A percentile compares a stretch with the other conserved stretches of the same genome.
These are phyloP conservation scores for Berberis thunbergii DNA, from an alignment of 164 flowering plant genomes.

Conservation along the genomic window DNA sequence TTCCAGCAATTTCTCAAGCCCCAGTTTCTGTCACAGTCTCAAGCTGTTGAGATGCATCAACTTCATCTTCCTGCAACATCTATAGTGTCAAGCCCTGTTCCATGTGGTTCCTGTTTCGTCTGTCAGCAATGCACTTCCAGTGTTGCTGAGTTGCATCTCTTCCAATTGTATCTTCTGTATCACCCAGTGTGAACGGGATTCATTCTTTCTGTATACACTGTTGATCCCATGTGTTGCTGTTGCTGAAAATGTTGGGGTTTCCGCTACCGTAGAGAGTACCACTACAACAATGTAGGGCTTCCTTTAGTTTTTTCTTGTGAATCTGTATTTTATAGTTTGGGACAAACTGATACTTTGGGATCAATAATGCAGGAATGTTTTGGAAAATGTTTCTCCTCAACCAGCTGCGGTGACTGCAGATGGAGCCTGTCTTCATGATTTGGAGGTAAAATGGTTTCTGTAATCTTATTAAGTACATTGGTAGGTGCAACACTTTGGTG, in stretches of 20 bases:
- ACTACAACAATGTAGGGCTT: slow-evolving; percentile 13
- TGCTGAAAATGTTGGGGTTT: slow-evolving; percentile 18
- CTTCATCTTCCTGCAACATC: slow-evolving; percentile 6
- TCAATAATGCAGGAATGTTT: slow-evolving; percentile 21
- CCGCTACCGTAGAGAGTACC: slow-evolving; percentile 19
- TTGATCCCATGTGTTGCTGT: slow-evolving; percentile 13
- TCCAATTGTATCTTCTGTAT: slow-evolving; percentile 19
- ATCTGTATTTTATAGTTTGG: neutral
- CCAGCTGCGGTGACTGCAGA: slow-evolving; percentile 26
- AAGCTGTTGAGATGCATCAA: slow-evolving; percentile 6
- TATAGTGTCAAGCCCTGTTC: slow-evolving; percentile 50
- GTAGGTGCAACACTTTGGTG: neutral
- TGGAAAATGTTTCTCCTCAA: slow-evolving; percentile 26
- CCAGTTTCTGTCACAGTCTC: slow-evolving; percentile 24
- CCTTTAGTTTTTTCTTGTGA: neutral
- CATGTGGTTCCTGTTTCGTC: slow-evolving; percentile 43
- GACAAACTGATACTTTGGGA: neutral
- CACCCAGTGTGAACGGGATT: slow-evolving; percentile 19
- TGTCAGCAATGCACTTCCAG: slow-evolving; percentile 24
- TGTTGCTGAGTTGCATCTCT: slow-evolving; percentile 25
- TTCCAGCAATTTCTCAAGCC: slow-evolving; percentile 8
- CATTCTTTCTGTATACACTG: slow-evolving; percentile 13
- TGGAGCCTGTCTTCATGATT: slow-evolving; percentile 53
- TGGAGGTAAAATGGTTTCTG: slow-evolving; percentile 50
- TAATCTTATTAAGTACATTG: neutral